Evolutionary conservation across 176 grass and related monocot species (phyloP).

Genomic region (Puya raimondii): DNA sequence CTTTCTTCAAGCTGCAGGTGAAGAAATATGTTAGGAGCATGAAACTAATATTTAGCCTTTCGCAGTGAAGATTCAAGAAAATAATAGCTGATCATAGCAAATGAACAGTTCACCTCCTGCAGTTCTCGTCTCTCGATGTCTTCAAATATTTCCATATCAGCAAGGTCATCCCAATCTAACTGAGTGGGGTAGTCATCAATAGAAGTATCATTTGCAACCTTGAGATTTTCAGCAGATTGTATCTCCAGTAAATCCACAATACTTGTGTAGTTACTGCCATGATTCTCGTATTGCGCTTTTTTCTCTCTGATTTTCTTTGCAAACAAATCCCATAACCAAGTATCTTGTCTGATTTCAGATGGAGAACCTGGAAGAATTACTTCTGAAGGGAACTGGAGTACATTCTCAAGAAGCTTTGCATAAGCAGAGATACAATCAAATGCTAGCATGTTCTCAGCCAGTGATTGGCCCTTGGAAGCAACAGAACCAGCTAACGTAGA

Average conservation of each 20-base stretch:
- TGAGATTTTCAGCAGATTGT: constrained; percentile 31
- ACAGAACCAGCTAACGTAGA: constrained; percentile 51
- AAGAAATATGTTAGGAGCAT: constrained; percentile 11
- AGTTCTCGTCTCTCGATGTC: constrained; percentile 73
- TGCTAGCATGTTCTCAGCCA: constrained; percentile 80
- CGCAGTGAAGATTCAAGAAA: constrained; percentile 6
- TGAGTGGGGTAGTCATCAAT: constrained; percentile 45
- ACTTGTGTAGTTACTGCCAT: constrained; percentile 15
- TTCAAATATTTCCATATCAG: constrained; percentile 69
- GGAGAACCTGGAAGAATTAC: constrained; percentile 46
- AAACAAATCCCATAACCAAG: constrained; percentile 77
- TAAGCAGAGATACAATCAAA: constrained; percentile 67
- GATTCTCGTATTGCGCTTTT: constrained; percentile 23
- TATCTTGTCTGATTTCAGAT: constrained; percentile 61
- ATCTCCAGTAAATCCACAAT: constrained; percentile 39
- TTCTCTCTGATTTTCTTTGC: constrained; percentile 38
- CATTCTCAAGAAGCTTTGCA: constrained; percentile 76
- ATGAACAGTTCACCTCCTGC: constrained; percentile 50
- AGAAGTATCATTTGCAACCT: constrained; percentile 44
- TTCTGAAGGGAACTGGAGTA: constrained; percentile 77
- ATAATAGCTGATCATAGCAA: constrained; percentile 2
- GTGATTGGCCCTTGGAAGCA: constrained; percentile 50
- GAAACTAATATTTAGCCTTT: not conserved
- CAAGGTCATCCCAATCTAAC: constrained; percentile 72
- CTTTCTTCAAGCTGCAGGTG: constrained; percentile 78